A percentile compares a stretch with the other conserved stretches of the same genome.
Conservation (phyloP, 1,139 yeast species). For the Yamadazyma membranifaciens region DNA sequence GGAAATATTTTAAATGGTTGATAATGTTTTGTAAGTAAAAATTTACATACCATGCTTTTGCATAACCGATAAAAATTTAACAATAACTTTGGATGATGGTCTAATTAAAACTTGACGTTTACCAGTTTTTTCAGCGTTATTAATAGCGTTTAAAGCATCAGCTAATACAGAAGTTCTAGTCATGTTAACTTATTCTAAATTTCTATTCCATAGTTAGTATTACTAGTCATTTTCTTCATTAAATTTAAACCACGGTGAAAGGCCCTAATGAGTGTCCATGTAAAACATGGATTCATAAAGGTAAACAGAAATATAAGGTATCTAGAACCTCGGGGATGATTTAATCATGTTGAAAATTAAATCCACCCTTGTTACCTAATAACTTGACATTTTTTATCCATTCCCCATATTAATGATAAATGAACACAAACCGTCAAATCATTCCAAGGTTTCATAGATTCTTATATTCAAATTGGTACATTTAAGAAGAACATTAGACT, state of each 20-base stretch:
- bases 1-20: too few relatives aligned
- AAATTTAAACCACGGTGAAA: not conserved
- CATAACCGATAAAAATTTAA: conserved; percentile 95
- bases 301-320: conserved; percentile 11
- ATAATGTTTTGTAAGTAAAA: not conserved
- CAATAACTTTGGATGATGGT: conserved; percentile 98
- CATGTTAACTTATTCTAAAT: conserved; percentile 41
- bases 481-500: conserved; percentile 12
- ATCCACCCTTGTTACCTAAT: not conserved
- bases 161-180: conserved; percentile 99
- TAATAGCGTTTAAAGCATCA: conserved; percentile 97
- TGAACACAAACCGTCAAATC: too few relatives aligned
- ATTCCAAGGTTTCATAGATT: conserved; percentile 1
- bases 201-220: too few relatives aligned
- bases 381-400: not conserved
- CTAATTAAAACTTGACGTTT: conserved; percentile 98
- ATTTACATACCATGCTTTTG: conserved; percentile 78
- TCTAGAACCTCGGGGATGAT: conserved; percentile 11
- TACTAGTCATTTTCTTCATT: conserved; percentile 19
- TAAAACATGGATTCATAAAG: conserved; percentile 14
- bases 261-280: conserved; percentile 17
- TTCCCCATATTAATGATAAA: not conserved
- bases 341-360: too few relatives aligned
- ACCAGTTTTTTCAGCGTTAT: conserved; percentile 99
- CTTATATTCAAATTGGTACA: conserved; percentile 1